Evolutionary conservation across 805 yeast species (phyloP).

Genomic region (Starmera dryadoides): DNA sequence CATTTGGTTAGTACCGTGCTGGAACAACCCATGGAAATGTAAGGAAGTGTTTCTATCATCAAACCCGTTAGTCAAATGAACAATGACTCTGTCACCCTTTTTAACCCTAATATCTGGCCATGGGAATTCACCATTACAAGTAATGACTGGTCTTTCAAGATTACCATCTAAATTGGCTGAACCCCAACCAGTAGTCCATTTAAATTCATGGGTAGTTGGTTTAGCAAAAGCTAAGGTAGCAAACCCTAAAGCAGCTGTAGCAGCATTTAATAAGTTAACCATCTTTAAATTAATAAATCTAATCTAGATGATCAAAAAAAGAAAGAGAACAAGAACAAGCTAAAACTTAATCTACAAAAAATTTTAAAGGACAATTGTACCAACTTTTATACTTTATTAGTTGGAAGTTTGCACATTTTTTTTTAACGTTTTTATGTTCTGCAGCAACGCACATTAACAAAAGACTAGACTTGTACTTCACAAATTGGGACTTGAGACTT

Average conservation of each 20-base stretch:
- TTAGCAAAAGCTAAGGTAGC: slow-evolving; percentile 1
- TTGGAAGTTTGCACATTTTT: too few species aligned
- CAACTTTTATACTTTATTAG: neutral
- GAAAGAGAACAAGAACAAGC: too few species aligned
- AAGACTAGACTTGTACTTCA: too few species aligned
- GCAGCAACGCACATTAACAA: too few species aligned
- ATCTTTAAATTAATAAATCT: neutral
- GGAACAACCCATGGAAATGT: slow-evolving; percentile 93
- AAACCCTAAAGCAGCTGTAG: neutral
- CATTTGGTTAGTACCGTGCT: slow-evolving; percentile 62
- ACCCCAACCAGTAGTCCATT: slow-evolving; percentile 62
- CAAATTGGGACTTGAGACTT: too few species aligned
- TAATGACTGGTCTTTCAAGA: slow-evolving; percentile 31
- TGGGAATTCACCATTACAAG: slow-evolving; percentile 55
- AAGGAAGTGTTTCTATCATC: slow-evolving; percentile 60
- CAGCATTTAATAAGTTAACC: neutral
- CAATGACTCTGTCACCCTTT: slow-evolving; percentile 71
- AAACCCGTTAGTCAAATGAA: slow-evolving; percentile 73
- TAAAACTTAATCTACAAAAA: too few species aligned
- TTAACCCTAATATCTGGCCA: slow-evolving; percentile 77
- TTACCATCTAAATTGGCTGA: slow-evolving; percentile 32
- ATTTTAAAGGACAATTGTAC: neutral
- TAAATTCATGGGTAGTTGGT: slow-evolving; percentile 44
- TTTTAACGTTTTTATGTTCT: too few species aligned
- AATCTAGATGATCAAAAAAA: neutral